Conservation (phyloP, 148 eudicot genomes). For the Camellia granthamiana region DNA sequence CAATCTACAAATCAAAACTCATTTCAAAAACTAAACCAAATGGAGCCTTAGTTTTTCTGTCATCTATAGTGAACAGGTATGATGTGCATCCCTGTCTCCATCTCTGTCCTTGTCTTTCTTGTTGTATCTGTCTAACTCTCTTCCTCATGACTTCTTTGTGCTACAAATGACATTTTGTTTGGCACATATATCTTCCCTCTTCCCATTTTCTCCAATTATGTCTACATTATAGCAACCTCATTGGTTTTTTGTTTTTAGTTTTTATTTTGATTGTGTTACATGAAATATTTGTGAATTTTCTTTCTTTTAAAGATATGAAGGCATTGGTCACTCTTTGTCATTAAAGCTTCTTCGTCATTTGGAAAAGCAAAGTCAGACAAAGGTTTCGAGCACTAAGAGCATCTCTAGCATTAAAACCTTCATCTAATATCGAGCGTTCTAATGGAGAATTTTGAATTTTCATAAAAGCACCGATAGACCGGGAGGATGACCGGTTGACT, state of each 20-base stretch:
- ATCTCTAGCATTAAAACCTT: no score
- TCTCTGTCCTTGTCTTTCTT: no score
- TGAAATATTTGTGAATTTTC: no score
- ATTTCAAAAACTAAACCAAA: no score
- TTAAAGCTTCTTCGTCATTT: constrained; percentile 80
- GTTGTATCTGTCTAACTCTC: no score
- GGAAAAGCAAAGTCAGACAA: constrained; percentile 62
- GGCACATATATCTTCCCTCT: not conserved
- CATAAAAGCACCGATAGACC: no score
- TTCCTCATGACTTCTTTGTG: not conserved
- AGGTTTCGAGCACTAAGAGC: constrained; percentile 10
- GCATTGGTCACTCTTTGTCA: constrained; percentile 85
- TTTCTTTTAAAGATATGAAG: constrained; percentile 60
- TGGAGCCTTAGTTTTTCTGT: constrained; percentile 54
- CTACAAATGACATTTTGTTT: not conserved
- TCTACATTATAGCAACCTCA: not conserved
- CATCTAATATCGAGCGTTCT: no score
- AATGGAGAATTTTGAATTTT: no score
- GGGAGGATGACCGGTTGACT: no score
- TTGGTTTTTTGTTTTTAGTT: not conserved
- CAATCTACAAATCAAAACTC: no score
- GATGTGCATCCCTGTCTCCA: not conserved
- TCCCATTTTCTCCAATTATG: not conserved
- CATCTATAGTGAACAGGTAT: constrained; percentile 93
- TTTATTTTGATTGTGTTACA: not conserved